phyloP scores from a whole-genome alignment of 2,329 filamentous ascomycete genomes.

The Fusarium redolens region DNA sequence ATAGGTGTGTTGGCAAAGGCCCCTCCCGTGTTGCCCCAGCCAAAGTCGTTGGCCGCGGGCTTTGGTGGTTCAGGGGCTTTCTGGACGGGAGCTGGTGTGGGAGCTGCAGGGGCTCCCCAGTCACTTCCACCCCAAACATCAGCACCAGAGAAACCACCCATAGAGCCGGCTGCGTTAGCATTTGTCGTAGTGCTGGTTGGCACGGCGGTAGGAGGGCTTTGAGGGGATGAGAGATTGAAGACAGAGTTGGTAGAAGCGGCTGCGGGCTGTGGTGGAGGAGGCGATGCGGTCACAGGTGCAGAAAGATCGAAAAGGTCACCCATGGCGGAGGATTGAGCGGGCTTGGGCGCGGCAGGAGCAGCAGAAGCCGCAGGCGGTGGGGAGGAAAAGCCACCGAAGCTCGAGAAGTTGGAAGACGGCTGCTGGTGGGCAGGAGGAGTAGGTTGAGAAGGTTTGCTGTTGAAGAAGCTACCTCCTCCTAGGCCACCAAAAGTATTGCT shows the following conservation, averaged over 20 bases:
- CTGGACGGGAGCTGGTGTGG: constrained; percentile 59
- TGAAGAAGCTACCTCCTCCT: constrained; percentile 86
- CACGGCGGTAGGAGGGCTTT: constrained; percentile 57
- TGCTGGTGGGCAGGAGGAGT: constrained; percentile 61
- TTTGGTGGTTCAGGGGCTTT: constrained; percentile 69
- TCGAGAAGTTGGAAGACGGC: constrained; percentile 67
- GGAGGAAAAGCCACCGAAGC: constrained; percentile 71
- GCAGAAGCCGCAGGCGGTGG: constrained; percentile 52
- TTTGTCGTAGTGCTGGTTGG: constrained; percentile 53
- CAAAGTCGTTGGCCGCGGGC: constrained; percentile 69
- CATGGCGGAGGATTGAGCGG: constrained; percentile 67
- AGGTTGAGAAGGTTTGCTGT: constrained; percentile 73
- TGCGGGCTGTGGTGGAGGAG: constrained; percentile 54
- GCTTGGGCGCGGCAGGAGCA: constrained; percentile 54
- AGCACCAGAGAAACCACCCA: constrained; percentile 60
- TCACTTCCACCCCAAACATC: constrained; percentile 91
- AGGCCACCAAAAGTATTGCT: constrained; percentile 61
- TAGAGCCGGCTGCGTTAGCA: constrained; percentile 47
- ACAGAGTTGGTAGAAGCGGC: constrained; percentile 68
- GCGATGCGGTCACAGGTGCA: constrained; percentile 61
- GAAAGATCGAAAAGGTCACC: constrained; percentile 86
- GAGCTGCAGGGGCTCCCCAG: constrained; percentile 76
- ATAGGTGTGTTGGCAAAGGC: constrained; percentile 70
- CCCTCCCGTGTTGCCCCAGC: constrained; percentile 62
- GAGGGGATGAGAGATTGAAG: constrained; percentile 80